Evolutionary conservation across 345 rosid genomes (phyloP).

Genomic region (Salix koriyanagi): DNA sequence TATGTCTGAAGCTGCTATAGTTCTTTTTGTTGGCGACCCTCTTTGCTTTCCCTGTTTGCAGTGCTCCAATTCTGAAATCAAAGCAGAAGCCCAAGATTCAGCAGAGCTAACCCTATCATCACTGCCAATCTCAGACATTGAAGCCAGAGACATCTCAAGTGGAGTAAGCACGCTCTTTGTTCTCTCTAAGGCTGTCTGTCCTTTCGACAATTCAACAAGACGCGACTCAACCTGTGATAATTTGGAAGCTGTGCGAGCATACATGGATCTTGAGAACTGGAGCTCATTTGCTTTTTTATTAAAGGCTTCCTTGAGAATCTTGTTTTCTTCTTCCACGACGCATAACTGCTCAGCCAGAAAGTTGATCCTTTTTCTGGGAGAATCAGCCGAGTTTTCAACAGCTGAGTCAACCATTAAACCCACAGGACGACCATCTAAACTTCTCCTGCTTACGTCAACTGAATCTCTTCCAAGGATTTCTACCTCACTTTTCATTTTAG

Average conservation of each 20-base stretch:
- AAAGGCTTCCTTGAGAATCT: slow-evolving; percentile 62
- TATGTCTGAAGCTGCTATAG: slow-evolving; percentile 66
- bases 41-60: slow-evolving; percentile 51
- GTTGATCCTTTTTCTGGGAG: slow-evolving; percentile 37
- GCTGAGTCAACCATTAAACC: slow-evolving; percentile 27
- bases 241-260: slow-evolving; percentile 56
- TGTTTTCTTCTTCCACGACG: slow-evolving; percentile 76
- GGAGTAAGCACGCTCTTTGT: slow-evolving; percentile 36
- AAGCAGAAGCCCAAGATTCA: slow-evolving; percentile 72
- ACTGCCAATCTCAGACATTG: slow-evolving; percentile 62
- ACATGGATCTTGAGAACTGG: slow-evolving; percentile 62
- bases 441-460: slow-evolving; percentile 42
- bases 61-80: slow-evolving; percentile 70
- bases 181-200: slow-evolving; percentile 34
- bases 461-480: slow-evolving; percentile 64
- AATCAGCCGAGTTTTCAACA: slow-evolving; percentile 26
- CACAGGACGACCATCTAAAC: slow-evolving; percentile 29
- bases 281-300: slow-evolving; percentile 64
- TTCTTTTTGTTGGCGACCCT: slow-evolving; percentile 36
- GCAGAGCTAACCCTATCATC: slow-evolving; percentile 67
- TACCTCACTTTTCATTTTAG: slow-evolving; percentile 78
- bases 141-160: slow-evolving; percentile 47
- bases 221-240: slow-evolving; percentile 58
- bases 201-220: slow-evolving; percentile 50
- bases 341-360: slow-evolving; percentile 59